Percentiles rank a stretch among this genome's conserved stretches.
Conservation (phyloP, 352 stramenopile genomes). For the Halophytophthora batemanensis region DNA sequence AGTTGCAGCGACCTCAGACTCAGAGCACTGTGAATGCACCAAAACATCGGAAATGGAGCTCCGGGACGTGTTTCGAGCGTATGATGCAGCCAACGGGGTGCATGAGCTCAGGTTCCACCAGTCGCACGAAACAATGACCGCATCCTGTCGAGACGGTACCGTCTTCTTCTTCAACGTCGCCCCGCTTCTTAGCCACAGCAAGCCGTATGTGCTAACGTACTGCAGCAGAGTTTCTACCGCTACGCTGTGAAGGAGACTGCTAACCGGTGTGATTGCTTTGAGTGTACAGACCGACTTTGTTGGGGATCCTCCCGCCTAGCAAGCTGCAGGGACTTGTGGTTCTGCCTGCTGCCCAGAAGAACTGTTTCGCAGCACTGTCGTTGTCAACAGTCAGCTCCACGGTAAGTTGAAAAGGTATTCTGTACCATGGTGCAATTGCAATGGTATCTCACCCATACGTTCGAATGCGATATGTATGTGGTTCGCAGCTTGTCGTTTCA, state of each 20-base stretch:
- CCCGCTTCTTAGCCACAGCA: conserved; percentile 46
- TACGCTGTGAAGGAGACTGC: neutral
- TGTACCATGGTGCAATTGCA: neutral
- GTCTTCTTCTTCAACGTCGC: conserved; percentile 70
- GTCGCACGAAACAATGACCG: conserved; percentile 56
- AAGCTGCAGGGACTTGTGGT: conserved; percentile 49
- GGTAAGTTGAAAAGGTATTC: conserved; percentile 12
- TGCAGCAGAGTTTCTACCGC: neutral
- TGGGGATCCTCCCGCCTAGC: conserved; percentile 43
- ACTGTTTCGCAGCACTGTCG: conserved; percentile 44
- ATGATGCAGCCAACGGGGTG: conserved; percentile 54
- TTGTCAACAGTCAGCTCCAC: conserved; percentile 34
- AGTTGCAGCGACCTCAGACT: conserved; percentile 27
- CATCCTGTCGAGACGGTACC: conserved; percentile 55
- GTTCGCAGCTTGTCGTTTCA: conserved; percentile 36
- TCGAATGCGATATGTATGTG: neutral
- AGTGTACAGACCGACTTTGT: conserved; percentile 25
- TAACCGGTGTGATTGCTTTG: conserved; percentile 6
- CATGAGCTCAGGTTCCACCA: conserved; percentile 62
- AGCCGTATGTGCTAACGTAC: conserved; percentile 28
- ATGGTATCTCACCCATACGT: neutral
- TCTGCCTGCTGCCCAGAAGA: conserved; percentile 40
- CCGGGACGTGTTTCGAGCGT: conserved; percentile 51
- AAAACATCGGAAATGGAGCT: conserved; percentile 66
- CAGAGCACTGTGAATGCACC: conserved; percentile 33